Conservation (phyloP, 495 filamentous ascomycete genomes). For the Penicillium pulvis region DNA sequence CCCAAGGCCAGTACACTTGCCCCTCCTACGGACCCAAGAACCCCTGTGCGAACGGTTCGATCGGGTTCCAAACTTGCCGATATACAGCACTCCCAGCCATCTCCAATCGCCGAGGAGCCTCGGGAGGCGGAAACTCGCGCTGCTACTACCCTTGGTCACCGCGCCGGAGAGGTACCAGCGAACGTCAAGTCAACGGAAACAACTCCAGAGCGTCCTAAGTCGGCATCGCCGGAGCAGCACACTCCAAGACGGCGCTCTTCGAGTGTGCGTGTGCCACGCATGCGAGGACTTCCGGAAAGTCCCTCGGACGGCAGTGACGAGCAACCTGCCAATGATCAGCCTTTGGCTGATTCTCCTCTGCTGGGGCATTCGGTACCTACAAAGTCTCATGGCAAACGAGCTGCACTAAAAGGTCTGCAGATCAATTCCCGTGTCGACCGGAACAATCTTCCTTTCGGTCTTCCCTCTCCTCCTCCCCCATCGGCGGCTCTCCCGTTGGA, state of each 20-base stretch:
- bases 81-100: slow-evolving; percentile 18
- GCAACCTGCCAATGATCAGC: slow-evolving; percentile 2
- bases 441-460: slow-evolving; percentile 31
- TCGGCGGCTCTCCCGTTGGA: slow-evolving; percentile 31
- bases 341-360: slow-evolving; percentile 30
- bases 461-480: slow-evolving; percentile 37
- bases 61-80: slow-evolving; percentile 8
- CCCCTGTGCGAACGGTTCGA: slow-evolving; percentile 9
- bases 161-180: slow-evolving; percentile 10
- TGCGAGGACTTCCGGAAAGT: slow-evolving; percentile 21
- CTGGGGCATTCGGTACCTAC: slow-evolving; percentile 16
- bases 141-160: slow-evolving; percentile 18
- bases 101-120: slow-evolving; percentile 21
- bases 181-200: slow-evolving; percentile 19
- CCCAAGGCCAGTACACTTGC: slow-evolving; percentile 22
- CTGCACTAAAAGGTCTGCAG: slow-evolving; percentile 13
- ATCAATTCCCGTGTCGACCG: slow-evolving; percentile 22
- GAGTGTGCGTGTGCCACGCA: slow-evolving; percentile 21
- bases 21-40: slow-evolving; percentile 10
- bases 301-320: slow-evolving; percentile 3
- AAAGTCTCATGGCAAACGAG: slow-evolving; percentile 16
- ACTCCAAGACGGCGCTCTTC: slow-evolving; percentile 19
- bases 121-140: slow-evolving; percentile 10
- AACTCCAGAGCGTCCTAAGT: slow-evolving; percentile 21
- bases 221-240: slow-evolving; percentile 15